A percentile compares a stretch with the other conserved stretches of the same genome.
Evolutionary conservation across 2,329 filamentous ascomycete genomes (phyloP).

Genomic region (Emergomyces orientalis): DNA sequence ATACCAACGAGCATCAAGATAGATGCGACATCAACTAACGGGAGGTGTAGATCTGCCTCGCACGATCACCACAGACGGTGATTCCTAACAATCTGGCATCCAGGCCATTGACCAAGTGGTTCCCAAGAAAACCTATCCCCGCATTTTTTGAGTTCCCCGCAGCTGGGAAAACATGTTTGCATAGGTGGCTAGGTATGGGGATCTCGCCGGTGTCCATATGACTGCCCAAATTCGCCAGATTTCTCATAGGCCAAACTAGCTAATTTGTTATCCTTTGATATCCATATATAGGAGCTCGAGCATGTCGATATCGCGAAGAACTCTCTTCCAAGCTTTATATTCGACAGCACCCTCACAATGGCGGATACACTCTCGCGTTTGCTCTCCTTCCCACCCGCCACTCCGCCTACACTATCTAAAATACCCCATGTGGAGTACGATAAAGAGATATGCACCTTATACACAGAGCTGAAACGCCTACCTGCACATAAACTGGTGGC

Average conservation of each 20-base stretch:
- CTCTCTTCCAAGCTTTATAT: neutral
- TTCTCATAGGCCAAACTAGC: neutral
- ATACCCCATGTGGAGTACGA: slow-evolving; percentile 4
- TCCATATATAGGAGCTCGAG: neutral
- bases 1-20: neutral
- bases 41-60: neutral
- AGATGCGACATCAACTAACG: neutral
- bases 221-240: neutral
- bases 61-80: neutral
- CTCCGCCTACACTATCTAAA: neutral
- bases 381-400: neutral
- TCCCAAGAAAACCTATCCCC: neutral
- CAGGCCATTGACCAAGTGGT: neutral
- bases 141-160: neutral
- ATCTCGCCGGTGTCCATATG: neutral
- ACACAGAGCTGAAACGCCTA: neutral
- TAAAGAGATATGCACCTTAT: neutral
- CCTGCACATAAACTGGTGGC: slow-evolving; percentile 4
- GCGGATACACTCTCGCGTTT: neutral
- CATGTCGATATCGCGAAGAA: neutral
- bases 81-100: neutral
- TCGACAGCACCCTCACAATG: neutral
- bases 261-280: neutral
- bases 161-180: neutral
- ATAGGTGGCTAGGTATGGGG: neutral